phyloP scores from a whole-genome alignment of 2,329 filamentous ascomycete genomes.

The Microdochium nivale region DNA sequence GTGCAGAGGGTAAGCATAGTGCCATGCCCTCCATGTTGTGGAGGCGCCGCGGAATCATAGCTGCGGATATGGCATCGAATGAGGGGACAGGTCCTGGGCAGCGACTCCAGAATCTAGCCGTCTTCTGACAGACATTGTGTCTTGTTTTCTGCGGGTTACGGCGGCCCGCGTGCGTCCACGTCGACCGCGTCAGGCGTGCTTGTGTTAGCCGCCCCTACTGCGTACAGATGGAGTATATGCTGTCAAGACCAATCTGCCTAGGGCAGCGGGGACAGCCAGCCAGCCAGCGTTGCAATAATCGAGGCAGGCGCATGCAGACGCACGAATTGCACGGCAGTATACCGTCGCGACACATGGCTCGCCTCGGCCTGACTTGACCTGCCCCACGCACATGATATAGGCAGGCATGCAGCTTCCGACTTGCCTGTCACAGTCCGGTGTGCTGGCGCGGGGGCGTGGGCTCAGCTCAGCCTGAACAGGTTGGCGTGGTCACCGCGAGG shows the following conservation, averaged over 20 bases:
- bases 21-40: neutral
- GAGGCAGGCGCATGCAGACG: neutral
- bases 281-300: neutral
- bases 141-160: neutral
- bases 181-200: neutral
- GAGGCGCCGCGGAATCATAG: neutral
- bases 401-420: neutral
- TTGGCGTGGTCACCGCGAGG: neutral
- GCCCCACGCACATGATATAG: neutral
- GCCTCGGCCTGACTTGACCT: neutral
- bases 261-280: neutral
- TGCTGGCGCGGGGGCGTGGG: too few relatives aligned
- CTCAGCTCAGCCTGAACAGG: neutral
- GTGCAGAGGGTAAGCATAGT: neutral
- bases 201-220: neutral
- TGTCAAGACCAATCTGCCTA: neutral
- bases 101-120: neutral
- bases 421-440: neutral
- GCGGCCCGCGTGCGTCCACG: neutral
- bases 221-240: neutral
- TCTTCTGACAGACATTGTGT: neutral
- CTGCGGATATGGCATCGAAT: neutral
- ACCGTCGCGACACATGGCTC: neutral
- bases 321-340: neutral
- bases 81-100: neutral